A percentile compares a stretch with the other conserved stretches of the same genome.
Conservation (phyloP, 331 rosid genomes). For the Erythrophleum ivorense region DNA sequence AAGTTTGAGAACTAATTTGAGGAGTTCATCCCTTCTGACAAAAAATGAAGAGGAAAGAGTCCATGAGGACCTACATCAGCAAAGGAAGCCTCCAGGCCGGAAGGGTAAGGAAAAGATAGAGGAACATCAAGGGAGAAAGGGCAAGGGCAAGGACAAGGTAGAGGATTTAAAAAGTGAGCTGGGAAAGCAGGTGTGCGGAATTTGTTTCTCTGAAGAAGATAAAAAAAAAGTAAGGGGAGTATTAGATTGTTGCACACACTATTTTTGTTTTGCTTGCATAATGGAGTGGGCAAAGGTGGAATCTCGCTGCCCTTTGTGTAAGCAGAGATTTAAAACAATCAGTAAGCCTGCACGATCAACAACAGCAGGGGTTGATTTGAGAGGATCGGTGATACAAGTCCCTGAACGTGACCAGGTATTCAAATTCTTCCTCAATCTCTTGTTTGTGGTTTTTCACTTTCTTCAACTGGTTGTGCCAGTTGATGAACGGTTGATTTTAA, state of each 20-base stretch:
- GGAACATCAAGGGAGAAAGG: slow-evolving; percentile 79
- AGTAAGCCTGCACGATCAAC: slow-evolving; percentile 74
- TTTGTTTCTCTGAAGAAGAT: slow-evolving; percentile 94
- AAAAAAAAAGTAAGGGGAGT: slow-evolving; percentile 89
- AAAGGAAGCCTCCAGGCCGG: slow-evolving; percentile 61
- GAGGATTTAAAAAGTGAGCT: slow-evolving; percentile 66
- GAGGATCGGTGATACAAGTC: slow-evolving; percentile 70
- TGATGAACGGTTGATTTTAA: slow-evolving; percentile 25
- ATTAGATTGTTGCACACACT: slow-evolving; percentile 90
- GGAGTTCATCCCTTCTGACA: slow-evolving; percentile 53
- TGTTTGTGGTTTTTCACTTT: neutral
- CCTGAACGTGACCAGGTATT: slow-evolving; percentile 90
- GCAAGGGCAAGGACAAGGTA: slow-evolving; percentile 90
- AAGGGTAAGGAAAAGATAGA: slow-evolving; percentile 96
- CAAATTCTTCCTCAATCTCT: slow-evolving; percentile 16
- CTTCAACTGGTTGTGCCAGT: slow-evolving; percentile 5
- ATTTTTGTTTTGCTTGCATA: slow-evolving; percentile 89
- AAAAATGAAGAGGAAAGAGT: slow-evolving; percentile 47
- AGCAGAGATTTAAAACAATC: slow-evolving; percentile 91
- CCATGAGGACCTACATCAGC: slow-evolving; percentile 44
- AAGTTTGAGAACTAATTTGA: slow-evolving; percentile 50
- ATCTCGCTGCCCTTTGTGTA: slow-evolving; percentile 97
- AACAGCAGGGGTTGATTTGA: slow-evolving; percentile 63
- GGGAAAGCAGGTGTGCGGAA: slow-evolving; percentile 87
- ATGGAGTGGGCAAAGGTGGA: slow-evolving; percentile 99